Evolutionary conservation across 2,329 filamentous ascomycete genomes (phyloP).

Genomic region (Cladosporium sp.): DNA sequence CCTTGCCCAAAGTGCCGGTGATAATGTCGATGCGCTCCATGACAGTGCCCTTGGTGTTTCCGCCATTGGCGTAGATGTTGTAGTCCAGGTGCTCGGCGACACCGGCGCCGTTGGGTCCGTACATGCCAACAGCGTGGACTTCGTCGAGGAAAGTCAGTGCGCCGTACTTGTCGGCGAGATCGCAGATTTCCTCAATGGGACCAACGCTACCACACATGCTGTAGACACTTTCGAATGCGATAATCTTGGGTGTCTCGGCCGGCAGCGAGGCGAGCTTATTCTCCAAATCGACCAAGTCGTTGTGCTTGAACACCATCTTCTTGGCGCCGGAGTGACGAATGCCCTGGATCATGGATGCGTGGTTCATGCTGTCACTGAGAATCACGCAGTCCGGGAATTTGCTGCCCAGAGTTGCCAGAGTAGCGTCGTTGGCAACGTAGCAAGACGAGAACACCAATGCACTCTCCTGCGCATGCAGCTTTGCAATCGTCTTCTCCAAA

Average conservation of each 20-base stretch:
- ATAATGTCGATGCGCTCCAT: slow-evolving; percentile 98
- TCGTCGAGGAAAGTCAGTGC: slow-evolving; percentile 97
- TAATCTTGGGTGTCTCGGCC: slow-evolving; percentile 86
- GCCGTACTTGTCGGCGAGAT: slow-evolving; percentile 94
- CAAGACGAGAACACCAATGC: slow-evolving; percentile 95
- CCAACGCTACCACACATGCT: slow-evolving; percentile 99
- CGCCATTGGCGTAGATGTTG: slow-evolving; percentile 74
- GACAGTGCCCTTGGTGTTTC: slow-evolving; percentile 72
- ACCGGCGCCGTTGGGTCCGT: slow-evolving; percentile 89
- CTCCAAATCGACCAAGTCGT: slow-evolving; percentile 89
- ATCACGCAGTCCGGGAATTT: slow-evolving; percentile 96
- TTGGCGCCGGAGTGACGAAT: slow-evolving; percentile 95
- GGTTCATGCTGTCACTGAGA: slow-evolving; percentile 94
- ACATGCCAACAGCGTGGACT: slow-evolving; percentile 99
- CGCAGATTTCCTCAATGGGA: slow-evolving; percentile 92
- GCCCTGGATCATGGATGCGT: slow-evolving; percentile 98
- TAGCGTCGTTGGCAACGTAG: slow-evolving; percentile 97
- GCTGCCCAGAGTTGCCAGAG: slow-evolving; percentile 90
- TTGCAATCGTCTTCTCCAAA: slow-evolving; percentile 76
- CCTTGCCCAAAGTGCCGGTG: slow-evolving; percentile 93
- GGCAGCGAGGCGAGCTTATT: slow-evolving; percentile 86
- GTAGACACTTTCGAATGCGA: slow-evolving; percentile 97
- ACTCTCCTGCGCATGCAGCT: slow-evolving; percentile 85
- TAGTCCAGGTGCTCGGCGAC: slow-evolving; percentile 97
- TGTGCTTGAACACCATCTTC: slow-evolving; percentile 99